These are phyloP conservation scores for Kwoniella europaea DNA, from an alignment of 768 basidiomycete species.

Conservation along the genomic window DNA sequence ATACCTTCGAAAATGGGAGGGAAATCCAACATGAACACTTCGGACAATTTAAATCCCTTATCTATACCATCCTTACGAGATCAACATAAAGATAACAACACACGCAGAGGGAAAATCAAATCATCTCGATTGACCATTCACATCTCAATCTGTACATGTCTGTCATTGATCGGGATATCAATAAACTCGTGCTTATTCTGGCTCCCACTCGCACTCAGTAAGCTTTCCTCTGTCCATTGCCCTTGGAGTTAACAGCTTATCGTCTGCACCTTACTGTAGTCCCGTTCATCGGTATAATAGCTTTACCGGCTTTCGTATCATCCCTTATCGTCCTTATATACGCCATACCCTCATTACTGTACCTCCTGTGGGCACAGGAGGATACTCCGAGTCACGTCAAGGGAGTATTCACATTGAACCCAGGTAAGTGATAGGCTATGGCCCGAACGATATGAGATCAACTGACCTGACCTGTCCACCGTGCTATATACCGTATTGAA, in stretches of 20 bases:
- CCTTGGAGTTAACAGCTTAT: no score
- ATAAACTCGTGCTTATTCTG: background rate
- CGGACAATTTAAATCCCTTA: background rate
- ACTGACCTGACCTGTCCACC: no score
- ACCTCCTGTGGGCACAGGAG: conserved; percentile 26
- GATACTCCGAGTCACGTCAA: conserved; percentile 11
- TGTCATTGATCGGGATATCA: background rate
- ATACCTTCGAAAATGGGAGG: background rate
- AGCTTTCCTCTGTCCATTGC: background rate
- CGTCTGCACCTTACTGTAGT: background rate
- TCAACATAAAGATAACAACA: background rate
- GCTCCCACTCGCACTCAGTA: background rate
- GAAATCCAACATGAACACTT: background rate
- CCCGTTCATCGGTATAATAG: background rate
- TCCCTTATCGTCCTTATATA: conserved; percentile 14
- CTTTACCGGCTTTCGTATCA: background rate
- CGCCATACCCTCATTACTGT: conserved; percentile 15
- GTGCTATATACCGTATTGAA: no score
- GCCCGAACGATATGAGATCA: background rate
- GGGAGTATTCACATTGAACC: conserved; percentile 24
- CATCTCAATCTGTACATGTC: background rate
- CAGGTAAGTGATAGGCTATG: conserved; percentile 11
- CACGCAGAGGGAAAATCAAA: background rate
- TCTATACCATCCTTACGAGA: background rate
- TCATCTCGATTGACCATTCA: background rate